phyloP scores from a whole-genome alignment of 2,329 filamentous ascomycete species.

The Aspergillus tubingensis region DNA sequence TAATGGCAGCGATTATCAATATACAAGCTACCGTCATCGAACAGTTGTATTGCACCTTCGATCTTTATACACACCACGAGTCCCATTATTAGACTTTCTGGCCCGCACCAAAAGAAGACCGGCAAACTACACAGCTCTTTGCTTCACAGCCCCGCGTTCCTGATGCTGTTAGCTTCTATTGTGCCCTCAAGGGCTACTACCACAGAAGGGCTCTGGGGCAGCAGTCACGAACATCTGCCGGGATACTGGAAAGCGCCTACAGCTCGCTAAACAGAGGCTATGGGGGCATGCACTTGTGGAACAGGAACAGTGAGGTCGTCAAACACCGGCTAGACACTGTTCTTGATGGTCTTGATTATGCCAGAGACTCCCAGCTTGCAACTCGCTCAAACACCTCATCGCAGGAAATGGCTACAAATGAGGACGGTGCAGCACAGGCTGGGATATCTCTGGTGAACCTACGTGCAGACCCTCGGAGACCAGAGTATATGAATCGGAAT shows the following conservation, averaged over 20 bases:
- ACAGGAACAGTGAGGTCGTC: too few relatives aligned
- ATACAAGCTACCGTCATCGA: not conserved
- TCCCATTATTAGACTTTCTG: not conserved
- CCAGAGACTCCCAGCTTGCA: not conserved
- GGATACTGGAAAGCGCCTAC: not conserved
- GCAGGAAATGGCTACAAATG: not conserved
- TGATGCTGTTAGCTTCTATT: not conserved
- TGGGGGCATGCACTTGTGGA: not conserved
- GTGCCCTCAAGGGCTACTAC: not conserved
- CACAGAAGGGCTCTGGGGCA: not conserved
- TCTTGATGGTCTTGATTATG: not conserved
- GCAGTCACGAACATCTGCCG: not conserved
- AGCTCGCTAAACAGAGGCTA: not conserved
- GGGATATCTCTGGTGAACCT: not conserved
- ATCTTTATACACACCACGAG: not conserved
- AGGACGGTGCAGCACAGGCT: not conserved
- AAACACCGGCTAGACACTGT: not conserved
- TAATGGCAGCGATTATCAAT: not conserved
- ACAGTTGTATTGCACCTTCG: not conserved
- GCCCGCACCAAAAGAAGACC: too few relatives aligned
- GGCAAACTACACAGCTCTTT: not conserved
- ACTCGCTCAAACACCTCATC: not conserved
- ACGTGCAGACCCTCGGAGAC: not conserved
- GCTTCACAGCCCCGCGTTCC: not conserved
- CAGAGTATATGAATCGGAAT: conserved; percentile 8